Percentiles rank a stretch among this genome's conserved stretches.
phyloP scores from a whole-genome alignment of 2,329 filamentous ascomycete species.

The Fusarium siculi region DNA sequence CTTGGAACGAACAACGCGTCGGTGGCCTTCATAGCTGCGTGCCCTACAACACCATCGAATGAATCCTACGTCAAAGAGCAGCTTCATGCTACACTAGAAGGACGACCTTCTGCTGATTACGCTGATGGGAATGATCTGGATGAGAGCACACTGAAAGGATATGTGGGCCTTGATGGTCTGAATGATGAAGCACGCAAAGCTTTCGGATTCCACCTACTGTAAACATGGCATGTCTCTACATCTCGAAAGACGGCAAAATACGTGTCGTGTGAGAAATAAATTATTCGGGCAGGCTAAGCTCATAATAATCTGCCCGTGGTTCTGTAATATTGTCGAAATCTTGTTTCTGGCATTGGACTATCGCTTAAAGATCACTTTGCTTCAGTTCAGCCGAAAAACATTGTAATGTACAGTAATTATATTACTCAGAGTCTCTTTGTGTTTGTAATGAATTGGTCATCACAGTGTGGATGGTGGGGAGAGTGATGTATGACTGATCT shows the following conservation, averaged over 20 bases:
- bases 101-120: not conserved
- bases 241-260: fast-evolving
- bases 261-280: not conserved
- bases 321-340: not conserved
- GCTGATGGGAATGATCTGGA: not conserved
- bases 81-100: not conserved
- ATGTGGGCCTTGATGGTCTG: not conserved
- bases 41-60: not conserved
- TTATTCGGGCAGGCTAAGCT: not conserved
- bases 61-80: not conserved
- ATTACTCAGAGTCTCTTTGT: not conserved
- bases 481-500: not conserved
- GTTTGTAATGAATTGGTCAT: not conserved
- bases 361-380: not conserved
- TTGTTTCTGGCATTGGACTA: too few species aligned
- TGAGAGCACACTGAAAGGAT: not conserved
- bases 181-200: not conserved
- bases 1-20: not conserved
- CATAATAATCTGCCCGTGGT: too few species aligned
- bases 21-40: not conserved
- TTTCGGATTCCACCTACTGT: not conserved
- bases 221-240: not conserved
- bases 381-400: not conserved
- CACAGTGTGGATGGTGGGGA: not conserved
- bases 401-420: not conserved